These are phyloP conservation scores for Termitomyces sp. DNA, from an alignment of 768 basidiomycete species.

Conservation along the genomic window DNA sequence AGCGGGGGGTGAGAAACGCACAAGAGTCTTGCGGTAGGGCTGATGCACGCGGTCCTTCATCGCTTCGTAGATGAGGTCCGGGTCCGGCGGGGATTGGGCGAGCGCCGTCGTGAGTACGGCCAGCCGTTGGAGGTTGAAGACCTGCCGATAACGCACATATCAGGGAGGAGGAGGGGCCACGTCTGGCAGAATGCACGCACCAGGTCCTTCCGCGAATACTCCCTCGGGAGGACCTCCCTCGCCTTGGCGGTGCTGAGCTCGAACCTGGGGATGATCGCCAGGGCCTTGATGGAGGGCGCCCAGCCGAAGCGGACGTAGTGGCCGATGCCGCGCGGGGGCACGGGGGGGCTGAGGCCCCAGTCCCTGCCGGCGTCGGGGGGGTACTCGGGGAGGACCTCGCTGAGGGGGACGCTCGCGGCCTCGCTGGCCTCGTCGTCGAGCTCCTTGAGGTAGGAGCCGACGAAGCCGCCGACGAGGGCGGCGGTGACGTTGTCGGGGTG, in stretches of 20 bases:
- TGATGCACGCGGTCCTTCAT: slow-evolving; percentile 99
- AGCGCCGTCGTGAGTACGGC: slow-evolving; percentile 96
- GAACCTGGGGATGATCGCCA: slow-evolving; percentile 93
- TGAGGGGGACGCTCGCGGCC: slow-evolving; percentile 87
- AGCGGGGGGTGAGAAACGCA: slow-evolving; percentile 31
- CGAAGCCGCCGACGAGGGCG: slow-evolving; percentile 94
- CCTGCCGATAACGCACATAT: slow-evolving; percentile 43
- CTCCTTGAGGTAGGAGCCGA: slow-evolving; percentile 92
- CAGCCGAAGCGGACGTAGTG: slow-evolving; percentile 91
- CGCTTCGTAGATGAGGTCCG: slow-evolving; percentile 96
- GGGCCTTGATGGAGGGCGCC: slow-evolving; percentile 79
- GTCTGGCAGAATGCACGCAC: no score
- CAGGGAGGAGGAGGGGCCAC: no score
- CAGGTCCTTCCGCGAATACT: slow-evolving; percentile 87
- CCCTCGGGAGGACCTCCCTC: slow-evolving; percentile 77
- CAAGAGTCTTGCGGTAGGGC: slow-evolving; percentile 87
- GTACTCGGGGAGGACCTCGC: slow-evolving; percentile 95
- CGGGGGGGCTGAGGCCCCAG: slow-evolving; percentile 88
- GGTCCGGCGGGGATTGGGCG: slow-evolving; percentile 85
- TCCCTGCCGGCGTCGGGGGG: slow-evolving; percentile 88
- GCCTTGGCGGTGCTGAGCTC: slow-evolving; percentile 97
- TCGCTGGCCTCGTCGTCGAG: slow-evolving; percentile 76
- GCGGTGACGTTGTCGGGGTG: slow-evolving; percentile 99
- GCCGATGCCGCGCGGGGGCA: slow-evolving; percentile 87
- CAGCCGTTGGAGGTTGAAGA: slow-evolving; percentile 95